Base-by-base conservation (phyloP, 129 eudicot species). In the Deinandra increscens region DNA sequence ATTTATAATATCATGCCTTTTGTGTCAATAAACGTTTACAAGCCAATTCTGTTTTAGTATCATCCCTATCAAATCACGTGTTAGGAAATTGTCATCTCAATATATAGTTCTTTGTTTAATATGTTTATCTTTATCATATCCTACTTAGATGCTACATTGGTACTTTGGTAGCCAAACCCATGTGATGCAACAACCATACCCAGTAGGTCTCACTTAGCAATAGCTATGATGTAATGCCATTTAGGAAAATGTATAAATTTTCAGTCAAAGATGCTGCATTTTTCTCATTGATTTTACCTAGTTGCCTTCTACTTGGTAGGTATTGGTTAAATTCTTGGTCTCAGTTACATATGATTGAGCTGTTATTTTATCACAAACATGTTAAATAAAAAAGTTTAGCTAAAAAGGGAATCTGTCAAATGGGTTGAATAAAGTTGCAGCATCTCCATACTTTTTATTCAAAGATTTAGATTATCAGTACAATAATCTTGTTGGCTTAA, bases 41-140 rank as follows among this genome's bases (percentile, higher is more conserved):
- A 9, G 22, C 50, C 31, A 26, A 48, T 68, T 11, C 19, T 33
- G 39, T 55, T 17, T 43, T 23, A 7, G 26, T 11, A 13, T 68
- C 73, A 36, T 50, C 34, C 18, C 31, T 50, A 50, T 13, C 45
- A 9, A 37, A 68, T 49, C 29, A 51, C 12, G 17, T 51, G 61
- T 49, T 34, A 48, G 48, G 33, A 49, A 49, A 33, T 4, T 68
- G 13, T 50, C 36, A 54, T 54, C 23, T 51, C 64, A 69, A 14
- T 19, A 13, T 53, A 17, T 69, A 64, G 22, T n/a, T 42, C 45
- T 20, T 67, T 49, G 3, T 46, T 46, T 15, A 12, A 29, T 53
- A 19, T 20, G 60, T 22, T 50, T 7, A 50, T 17, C 29, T 22
- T 50, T 7, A 50, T 17, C 29, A 7, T 50, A 18, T 17, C 58